Conservation (phyloP, 2,329 filamentous ascomycete genomes). For the Xylaria sp. region DNA sequence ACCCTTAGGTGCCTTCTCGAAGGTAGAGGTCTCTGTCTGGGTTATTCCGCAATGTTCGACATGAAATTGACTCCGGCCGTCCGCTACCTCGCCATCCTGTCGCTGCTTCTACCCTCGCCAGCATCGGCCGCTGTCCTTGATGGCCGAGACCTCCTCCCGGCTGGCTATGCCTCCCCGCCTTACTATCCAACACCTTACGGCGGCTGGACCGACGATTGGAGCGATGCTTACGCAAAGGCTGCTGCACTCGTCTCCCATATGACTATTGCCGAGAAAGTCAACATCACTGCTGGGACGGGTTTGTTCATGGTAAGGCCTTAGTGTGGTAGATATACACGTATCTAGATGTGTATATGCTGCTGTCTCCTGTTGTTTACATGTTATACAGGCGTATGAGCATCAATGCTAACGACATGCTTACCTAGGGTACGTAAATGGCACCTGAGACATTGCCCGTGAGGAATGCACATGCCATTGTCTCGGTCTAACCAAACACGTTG, state of each 20-base stretch:
- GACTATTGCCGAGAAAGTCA: constrained; percentile 77
- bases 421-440: constrained; percentile 20
- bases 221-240: constrained; percentile 64
- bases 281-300: constrained; percentile 67
- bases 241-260: constrained; percentile 63
- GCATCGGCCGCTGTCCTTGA: constrained; percentile 14
- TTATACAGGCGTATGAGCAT: background rate
- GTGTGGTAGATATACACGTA: constrained; percentile 14
- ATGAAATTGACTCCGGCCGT: constrained; percentile 24
- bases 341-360: background rate
- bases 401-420: constrained; percentile 15
- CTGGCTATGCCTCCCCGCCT: constrained; percentile 44
- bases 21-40: background rate
- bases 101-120: constrained; percentile 18
- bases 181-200: constrained; percentile 70
- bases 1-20: background rate
- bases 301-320: constrained; percentile 56
- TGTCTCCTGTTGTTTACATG: background rate
- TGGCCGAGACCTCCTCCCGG: constrained; percentile 29
- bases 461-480: background rate
- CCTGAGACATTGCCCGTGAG: background rate
- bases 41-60: constrained; percentile 24
- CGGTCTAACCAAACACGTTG: constrained; percentile 8
- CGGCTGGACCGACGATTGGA: constrained; percentile 66
- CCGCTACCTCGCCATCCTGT: constrained; percentile 25